Evolutionary conservation across 495 filamentous ascomycete genomes (phyloP).

Genomic region (Venustampulla echinocandica): DNA sequence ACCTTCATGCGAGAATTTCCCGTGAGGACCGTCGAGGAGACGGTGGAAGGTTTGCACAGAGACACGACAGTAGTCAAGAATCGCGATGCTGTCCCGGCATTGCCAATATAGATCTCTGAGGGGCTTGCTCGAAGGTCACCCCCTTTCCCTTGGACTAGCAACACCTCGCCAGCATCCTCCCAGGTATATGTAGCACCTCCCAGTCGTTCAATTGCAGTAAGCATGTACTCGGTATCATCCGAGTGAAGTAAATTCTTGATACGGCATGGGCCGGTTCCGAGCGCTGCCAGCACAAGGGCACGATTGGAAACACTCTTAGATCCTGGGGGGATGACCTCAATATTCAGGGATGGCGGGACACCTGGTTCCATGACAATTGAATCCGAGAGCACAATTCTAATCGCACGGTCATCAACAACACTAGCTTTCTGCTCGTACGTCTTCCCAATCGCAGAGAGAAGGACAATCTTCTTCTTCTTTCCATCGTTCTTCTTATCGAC

Average conservation of each 20-base stretch:
- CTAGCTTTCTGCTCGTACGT: conserved; percentile 81
- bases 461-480: conserved; percentile 90
- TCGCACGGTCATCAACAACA: conserved; percentile 77
- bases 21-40: conserved; percentile 69
- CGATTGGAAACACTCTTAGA: conserved; percentile 98
- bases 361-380: conserved; percentile 64
- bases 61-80: conserved; percentile 92
- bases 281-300: conserved; percentile 82
- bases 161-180: conserved; percentile 85
- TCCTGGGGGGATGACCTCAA: conserved; percentile 79
- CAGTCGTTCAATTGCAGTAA: conserved; percentile 74
- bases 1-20: conserved; percentile 97
- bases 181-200: conserved; percentile 88
- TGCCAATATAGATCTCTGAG: conserved; percentile 81
- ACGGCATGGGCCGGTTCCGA: conserved; percentile 78
- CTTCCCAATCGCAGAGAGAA: conserved; percentile 82
- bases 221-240: conserved; percentile 94
- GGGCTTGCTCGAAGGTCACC: conserved; percentile 71
- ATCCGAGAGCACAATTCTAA: conserved; percentile 76
- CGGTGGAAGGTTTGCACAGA: conserved; percentile 55
- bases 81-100: conserved; percentile 90
- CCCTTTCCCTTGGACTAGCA: conserved; percentile 85
- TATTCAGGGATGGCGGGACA: conserved; percentile 50
- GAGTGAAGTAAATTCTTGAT: conserved; percentile 91
- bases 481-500: conserved; percentile 99